Conservation (phyloP, 2,329 filamentous ascomycete genomes). For the Xylariaceae sp. region DNA sequence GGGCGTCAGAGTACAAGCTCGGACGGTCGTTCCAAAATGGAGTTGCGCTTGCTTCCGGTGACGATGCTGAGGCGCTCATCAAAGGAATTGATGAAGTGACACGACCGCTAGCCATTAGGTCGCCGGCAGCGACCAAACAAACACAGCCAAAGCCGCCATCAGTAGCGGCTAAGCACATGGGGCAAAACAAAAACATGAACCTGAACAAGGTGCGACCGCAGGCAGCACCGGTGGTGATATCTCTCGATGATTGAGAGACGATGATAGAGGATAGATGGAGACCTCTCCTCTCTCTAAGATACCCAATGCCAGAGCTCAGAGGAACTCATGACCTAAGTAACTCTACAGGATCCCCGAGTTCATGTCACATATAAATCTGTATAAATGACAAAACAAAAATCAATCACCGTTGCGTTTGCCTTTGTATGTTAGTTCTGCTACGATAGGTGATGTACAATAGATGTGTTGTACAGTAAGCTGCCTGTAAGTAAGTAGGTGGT, state of each 20-base stretch:
- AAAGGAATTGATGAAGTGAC: constrained; percentile 45
- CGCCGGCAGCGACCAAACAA: constrained; percentile 26
- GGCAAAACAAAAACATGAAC: constrained; percentile 19
- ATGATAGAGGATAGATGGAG: no score
- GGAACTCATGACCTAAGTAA: no score
- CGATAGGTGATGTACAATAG: no score
- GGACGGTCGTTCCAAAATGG: constrained; percentile 35
- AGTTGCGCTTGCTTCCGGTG: constrained; percentile 38
- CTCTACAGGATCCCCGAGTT: no score
- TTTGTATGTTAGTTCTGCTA: no score
- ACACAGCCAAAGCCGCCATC: constrained; percentile 15
- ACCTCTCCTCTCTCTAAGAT: no score
- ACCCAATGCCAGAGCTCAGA: no score
- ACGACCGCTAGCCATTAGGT: constrained; percentile 31
- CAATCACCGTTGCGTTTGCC: no score
- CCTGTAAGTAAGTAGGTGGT: no score
- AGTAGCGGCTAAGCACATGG: constrained; percentile 15
- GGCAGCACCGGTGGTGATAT: constrained; percentile 11
- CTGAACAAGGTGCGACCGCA: constrained; percentile 18
- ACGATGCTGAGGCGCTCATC: constrained; percentile 44
- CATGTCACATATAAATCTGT: no score
- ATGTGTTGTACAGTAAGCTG: no score
- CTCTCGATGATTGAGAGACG: constrained; percentile 17
- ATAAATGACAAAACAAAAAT: no score
- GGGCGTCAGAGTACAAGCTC: constrained; percentile 22